Evolutionary conservation across 106 monocot genomes (phyloP), one percentile per base, ranked within the genome.

Genomic region (Vanilla planifolia): DNA sequence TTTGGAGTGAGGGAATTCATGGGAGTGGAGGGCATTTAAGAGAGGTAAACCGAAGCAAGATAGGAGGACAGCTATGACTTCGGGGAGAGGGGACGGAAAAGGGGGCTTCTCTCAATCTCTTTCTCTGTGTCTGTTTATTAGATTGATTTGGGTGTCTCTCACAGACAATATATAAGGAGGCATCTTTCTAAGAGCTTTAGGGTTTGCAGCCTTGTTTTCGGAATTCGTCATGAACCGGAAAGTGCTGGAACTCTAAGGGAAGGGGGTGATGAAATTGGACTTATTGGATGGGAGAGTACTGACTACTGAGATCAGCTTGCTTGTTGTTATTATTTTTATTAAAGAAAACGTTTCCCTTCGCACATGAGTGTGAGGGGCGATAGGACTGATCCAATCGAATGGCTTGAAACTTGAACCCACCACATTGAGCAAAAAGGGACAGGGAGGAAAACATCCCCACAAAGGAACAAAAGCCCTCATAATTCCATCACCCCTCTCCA

Each of bases 391-490:
- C 43, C 56, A 58, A 58, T 56, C 44, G 45, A 29, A 67, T 20
- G 14, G 57, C 57, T 57, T 45, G 67, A 67, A 44, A 43, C 42
- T 55, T 43, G 67, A 67, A 44, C 67, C 67, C 67, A 57, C 58
- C 57, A 59, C 43, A 42, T 19, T 45, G 9, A 44, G 53, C 25
- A 55, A 26, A 23, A 44, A 27, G 26, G 30, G 44, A 64, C 16
- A 28, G 33, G 8, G 23, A 47, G 44, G 45, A 45, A 60, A 68
- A 68, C 68, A 68, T 60, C 59, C 68, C 16, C 46, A 48, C 68
- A 59, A 48, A 48, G 47, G 60, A 59, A 68, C 68, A 68, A 68
- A 68, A n/a, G 33, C 22, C 5, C 33, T 59, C 45, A 43, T 45
- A 68, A 59, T 68, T 45, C 36, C 59, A 60, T 59, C 45, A 59